A percentile compares a stretch with the other conserved stretches of the same genome.
These are phyloP conservation scores for Verticillium zaregamsianum DNA, from an alignment of 2,329 filamentous ascomycete species.

Conservation along the genomic window DNA sequence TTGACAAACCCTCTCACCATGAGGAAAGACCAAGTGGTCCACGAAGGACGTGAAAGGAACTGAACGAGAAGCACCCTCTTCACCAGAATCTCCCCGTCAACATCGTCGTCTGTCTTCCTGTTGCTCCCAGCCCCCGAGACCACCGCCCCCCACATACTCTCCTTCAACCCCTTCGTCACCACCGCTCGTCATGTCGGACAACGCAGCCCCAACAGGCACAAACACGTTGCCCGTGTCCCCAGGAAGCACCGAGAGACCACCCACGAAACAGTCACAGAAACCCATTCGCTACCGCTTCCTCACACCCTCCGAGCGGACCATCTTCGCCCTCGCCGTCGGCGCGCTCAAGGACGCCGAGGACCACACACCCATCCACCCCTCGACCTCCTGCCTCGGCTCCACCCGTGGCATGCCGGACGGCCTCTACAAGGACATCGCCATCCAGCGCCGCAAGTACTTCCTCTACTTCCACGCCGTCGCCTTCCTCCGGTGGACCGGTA, in stretches of 20 bases:
- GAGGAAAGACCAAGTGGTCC: neutral
- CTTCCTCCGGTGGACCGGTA: constrained; percentile 37
- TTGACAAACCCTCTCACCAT: neutral
- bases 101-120: neutral
- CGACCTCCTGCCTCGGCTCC: constrained; percentile 34
- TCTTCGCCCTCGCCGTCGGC: constrained; percentile 43
- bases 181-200: neutral
- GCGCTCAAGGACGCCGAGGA: constrained; percentile 41
- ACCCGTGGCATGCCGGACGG: constrained; percentile 42
- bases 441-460: constrained; percentile 38
- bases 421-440: constrained; percentile 44
- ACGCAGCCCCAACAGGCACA: neutral
- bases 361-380: constrained; percentile 34
- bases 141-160: neutral
- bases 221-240: neutral
- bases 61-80: too few relatives aligned
- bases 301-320: constrained; percentile 37
- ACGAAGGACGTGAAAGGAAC: neutral
- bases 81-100: neutral
- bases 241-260: neutral
- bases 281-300: constrained; percentile 32
- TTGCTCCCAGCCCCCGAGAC: neutral
- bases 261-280: constrained; percentile 1
- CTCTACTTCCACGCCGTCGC: constrained; percentile 40
- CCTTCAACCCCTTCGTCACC: neutral